These are phyloP conservation scores for Phaeotremella fagi DNA, from an alignment of 768 basidiomycete genomes.

Conservation along the genomic window DNA sequence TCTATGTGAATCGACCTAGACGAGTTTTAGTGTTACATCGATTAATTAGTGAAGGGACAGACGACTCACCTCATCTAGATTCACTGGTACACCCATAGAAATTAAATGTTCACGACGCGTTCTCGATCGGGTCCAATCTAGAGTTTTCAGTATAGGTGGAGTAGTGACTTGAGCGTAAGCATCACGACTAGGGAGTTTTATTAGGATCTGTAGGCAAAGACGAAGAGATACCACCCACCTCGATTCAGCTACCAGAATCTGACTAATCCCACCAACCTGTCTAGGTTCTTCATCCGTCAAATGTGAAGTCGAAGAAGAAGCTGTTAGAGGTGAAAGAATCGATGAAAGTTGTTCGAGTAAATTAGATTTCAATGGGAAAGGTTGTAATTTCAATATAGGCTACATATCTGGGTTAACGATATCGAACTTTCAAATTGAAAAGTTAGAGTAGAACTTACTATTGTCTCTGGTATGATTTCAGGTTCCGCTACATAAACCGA, in stretches of 20 bases:
- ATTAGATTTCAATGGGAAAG: constrained; percentile 58
- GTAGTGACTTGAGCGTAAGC: constrained; percentile 67
- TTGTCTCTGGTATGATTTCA: constrained; percentile 23
- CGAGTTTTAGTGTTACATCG: constrained; percentile 50
- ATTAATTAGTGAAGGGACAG: neutral
- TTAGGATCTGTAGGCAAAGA: neutral
- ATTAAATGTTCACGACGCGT: constrained; percentile 88
- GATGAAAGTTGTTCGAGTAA: constrained; percentile 62
- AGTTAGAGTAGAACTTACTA: constrained; percentile 14
- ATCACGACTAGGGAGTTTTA: constrained; percentile 59
- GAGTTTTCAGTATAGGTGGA: constrained; percentile 71
- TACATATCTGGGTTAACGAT: too few species aligned
- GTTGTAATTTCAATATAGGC: constrained; percentile 63
- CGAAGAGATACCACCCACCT: constrained; percentile 55
- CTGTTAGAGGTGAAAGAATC: constrained; percentile 66
- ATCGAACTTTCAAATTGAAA: neutral
- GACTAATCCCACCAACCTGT: constrained; percentile 72
- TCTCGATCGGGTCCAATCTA: constrained; percentile 89
- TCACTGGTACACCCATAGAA: constrained; percentile 85
- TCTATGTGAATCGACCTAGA: constrained; percentile 47
- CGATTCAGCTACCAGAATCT: constrained; percentile 68
- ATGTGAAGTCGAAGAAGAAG: constrained; percentile 36
- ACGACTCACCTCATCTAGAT: constrained; percentile 73
- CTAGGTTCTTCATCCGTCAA: constrained; percentile 69
- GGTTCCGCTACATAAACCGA: constrained; percentile 10